These are phyloP conservation scores for Hymenotorrendiella dingleyae DNA, from an alignment of 2,329 filamentous ascomycete genomes.

Conservation along the genomic window DNA sequence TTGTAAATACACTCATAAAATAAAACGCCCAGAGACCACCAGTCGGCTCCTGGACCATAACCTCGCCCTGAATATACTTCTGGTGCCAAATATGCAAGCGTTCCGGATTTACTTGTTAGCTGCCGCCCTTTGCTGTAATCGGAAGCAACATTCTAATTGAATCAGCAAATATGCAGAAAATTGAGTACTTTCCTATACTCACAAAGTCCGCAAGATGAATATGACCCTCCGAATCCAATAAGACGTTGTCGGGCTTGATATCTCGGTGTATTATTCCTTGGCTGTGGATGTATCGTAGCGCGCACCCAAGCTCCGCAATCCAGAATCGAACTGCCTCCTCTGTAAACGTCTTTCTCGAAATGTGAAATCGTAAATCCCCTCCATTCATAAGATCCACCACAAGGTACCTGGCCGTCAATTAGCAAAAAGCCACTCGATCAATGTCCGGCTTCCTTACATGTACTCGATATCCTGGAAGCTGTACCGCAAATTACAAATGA, in stretches of 20 bases:
- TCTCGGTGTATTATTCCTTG: constrained; percentile 89
- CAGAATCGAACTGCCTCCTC: constrained; percentile 96
- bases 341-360: constrained; percentile 95
- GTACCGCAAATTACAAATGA: constrained; percentile 96
- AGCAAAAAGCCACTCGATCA: constrained; percentile 1
- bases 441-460: constrained; percentile 56
- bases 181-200: constrained; percentile 34
- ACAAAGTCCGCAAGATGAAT: constrained; percentile 98
- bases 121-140: constrained; percentile 78
- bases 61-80: constrained; percentile 90
- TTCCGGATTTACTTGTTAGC: constrained; percentile 93
- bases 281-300: constrained; percentile 76
- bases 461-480: constrained; percentile 99
- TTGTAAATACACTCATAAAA: constrained; percentile 99
- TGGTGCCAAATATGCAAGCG: constrained; percentile 88
- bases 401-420: constrained; percentile 56
- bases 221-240: constrained; percentile 83
- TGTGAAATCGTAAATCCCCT: constrained; percentile 93
- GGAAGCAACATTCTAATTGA: constrained; percentile 81
- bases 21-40: constrained; percentile 97
- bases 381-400: constrained; percentile 98
- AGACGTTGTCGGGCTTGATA: constrained; percentile 86
- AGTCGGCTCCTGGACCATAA: constrained; percentile 87
- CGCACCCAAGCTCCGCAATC: constrained; percentile 92
- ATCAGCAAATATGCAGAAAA: constrained; percentile 32